Evolutionary conservation across 306 rosid genomes (phyloP), one percentile per base, ranked within the genome.

Genomic region (Ammopiptanthus mongolicus): DNA sequence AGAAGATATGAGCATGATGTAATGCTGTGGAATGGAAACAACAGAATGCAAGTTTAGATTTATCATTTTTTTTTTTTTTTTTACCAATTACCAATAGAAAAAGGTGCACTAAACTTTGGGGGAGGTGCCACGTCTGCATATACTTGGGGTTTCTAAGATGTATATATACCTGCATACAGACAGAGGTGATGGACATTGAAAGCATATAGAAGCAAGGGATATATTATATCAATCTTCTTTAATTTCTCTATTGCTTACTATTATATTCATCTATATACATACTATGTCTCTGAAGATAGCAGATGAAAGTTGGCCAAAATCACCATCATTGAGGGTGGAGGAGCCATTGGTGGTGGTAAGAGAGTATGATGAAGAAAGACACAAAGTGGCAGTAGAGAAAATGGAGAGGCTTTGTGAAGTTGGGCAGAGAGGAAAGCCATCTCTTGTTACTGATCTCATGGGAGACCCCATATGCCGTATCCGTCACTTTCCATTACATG

Each of bases 381-480:
- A 95, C 73, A 88, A 84, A 68, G 80, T 31, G 29, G 87, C 75
- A 67, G 90, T 90, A 64, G 98, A 88, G 85, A 88, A 90, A 85
- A 75, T 95, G 74, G 97, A 91, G 88, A 83, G 79, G 67, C 81
- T 79, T 50, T 91, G 96, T 74, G 98, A 95, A 58, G 72, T 85
- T 70, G 97, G 94, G 34, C 90, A 86, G 74, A 78, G 65, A 28
- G 93, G 89, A 11, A 90, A 87, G 63, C 84, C 94, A 58, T 83
- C 91, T n/a, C 96, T 95, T 84, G 86, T 90, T 75, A 87, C 96
- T 69, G 96, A 95, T 74, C 86, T 87, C 56, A 75, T 95, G 89
- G 98, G 98, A 1, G 98, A 95, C 71, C 98, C 98, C 36, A 72
- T 88, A 8, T 87, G 96, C 78, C 88, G 97, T 31, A 85, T 90